Percentiles rank a stretch among this genome's conserved stretches.
These are phyloP conservation scores for Xerocomus amazonicus DNA, from an alignment of 1,284 basidiomycete species.

Conservation along the genomic window DNA sequence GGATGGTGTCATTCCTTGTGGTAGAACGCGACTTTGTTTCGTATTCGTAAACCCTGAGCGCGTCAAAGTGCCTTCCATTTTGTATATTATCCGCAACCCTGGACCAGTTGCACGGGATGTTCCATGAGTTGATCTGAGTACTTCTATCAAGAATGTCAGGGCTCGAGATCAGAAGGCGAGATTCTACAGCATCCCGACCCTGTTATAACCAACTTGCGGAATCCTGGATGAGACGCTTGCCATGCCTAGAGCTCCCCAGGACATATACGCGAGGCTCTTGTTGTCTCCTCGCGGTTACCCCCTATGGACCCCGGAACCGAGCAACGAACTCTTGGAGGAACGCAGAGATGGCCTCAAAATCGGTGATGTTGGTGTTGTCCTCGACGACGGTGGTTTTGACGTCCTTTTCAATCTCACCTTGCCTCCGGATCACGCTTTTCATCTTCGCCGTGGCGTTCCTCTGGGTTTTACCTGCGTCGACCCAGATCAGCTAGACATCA, in stretches of 20 bases:
- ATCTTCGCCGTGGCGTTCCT: conserved; percentile 13
- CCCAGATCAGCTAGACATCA: conserved; percentile 3
- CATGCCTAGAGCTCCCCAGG: conserved; percentile 7
- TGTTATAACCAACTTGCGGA: no score
- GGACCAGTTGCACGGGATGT: no score
- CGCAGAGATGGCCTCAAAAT: conserved; percentile 16
- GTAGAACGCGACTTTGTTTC: conserved; percentile 7
- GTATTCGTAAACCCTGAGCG: conserved; percentile 13
- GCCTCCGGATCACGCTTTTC: conserved; percentile 12
- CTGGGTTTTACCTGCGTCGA: conserved; percentile 7
- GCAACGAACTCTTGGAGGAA: conserved; percentile 17
- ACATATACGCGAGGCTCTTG: conserved; percentile 10
- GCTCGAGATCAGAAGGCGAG: no score
- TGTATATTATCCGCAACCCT: no score
- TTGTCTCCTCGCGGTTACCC: conserved; percentile 30
- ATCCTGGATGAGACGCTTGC: not conserved
- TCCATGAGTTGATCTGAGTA: no score
- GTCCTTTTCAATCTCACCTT: conserved; percentile 23
- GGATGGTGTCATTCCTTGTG: not conserved
- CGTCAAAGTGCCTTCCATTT: no score
- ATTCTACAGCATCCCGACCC: no score
- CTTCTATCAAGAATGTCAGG: no score
- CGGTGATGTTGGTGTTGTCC: conserved; percentile 16
- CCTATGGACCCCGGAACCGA: conserved; percentile 27
- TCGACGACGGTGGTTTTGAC: conserved; percentile 24